Conservation (phyloP, 192 early-diverging fungal species). For the Umbelopsis ramanniana region DNA sequence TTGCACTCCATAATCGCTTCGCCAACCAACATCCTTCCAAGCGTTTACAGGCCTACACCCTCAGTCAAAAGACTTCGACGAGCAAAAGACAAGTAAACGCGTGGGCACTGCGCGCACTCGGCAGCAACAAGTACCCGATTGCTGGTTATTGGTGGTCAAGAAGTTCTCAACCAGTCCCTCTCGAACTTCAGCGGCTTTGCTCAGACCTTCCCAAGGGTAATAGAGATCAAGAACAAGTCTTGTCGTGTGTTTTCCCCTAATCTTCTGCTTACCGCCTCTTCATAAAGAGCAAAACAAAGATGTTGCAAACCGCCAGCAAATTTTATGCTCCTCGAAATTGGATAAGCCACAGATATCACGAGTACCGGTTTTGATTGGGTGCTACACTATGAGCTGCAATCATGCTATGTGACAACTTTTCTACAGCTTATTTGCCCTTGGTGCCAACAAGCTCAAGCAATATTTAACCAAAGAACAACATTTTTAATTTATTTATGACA, state of each 20-base stretch:
- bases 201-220: slow-evolving; percentile 43
- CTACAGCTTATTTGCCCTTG: too few species aligned
- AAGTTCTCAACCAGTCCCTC: slow-evolving; percentile 24
- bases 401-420: too few species aligned
- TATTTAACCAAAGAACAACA: too few species aligned
- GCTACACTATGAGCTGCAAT: too few species aligned
- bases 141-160: slow-evolving; percentile 26
- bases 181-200: slow-evolving; percentile 36
- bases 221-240: slow-evolving; percentile 33
- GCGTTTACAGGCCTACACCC: slow-evolving; percentile 17
- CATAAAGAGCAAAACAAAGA: slow-evolving; percentile 22
- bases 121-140: slow-evolving; percentile 31
- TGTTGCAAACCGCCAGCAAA: background rate
- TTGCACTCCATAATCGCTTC: slow-evolving; percentile 41
- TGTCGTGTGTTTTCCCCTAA: slow-evolving; percentile 40
- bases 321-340: background rate
- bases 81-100: slow-evolving; percentile 22
- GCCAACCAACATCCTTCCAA: slow-evolving; percentile 35
- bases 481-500: too few species aligned
- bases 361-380: too few species aligned
- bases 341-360: too few species aligned
- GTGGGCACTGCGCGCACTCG: slow-evolving; percentile 23
- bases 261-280: slow-evolving; percentile 37
- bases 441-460: too few species aligned
- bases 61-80: slow-evolving; percentile 23